Evolutionary conservation across 257 asterid species (phyloP).

Genomic region (Lantana camara): DNA sequence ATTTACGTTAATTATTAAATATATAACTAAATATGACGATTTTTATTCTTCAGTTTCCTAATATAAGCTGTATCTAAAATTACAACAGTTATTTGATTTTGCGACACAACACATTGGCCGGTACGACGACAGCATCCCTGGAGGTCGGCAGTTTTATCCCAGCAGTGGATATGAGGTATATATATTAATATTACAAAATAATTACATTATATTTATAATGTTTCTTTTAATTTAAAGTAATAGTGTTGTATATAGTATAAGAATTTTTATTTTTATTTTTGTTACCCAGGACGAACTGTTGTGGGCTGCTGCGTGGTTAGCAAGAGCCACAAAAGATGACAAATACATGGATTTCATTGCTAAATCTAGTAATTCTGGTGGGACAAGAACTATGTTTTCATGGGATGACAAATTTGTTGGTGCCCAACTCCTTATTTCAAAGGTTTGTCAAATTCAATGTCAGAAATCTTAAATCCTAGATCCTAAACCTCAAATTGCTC

Average conservation of each 20-base stretch:
- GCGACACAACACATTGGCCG: slow-evolving; percentile 40
- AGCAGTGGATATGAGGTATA: slow-evolving; percentile 61
- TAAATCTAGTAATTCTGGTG: slow-evolving; percentile 35
- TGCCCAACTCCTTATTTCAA: slow-evolving; percentile 48
- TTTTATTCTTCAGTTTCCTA: too few species aligned
- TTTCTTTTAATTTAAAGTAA: too few species aligned
- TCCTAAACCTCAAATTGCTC: too few species aligned
- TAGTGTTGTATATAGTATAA: too few species aligned
- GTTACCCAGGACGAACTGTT: slow-evolving; percentile 58
- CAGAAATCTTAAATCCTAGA: too few species aligned
- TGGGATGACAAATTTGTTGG: slow-evolving; percentile 76
- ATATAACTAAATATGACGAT: too few species aligned
- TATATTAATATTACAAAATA: too few species aligned
- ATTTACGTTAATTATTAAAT: too few species aligned
- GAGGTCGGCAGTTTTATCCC: slow-evolving; percentile 40
- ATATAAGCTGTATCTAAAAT: not conserved
- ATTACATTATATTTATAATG: not conserved
- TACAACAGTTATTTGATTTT: slow-evolving; percentile 55
- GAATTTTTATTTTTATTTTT: not conserved
- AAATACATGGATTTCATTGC: slow-evolving; percentile 31
- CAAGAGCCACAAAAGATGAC: slow-evolving; percentile 42
- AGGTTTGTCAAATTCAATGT: slow-evolving; percentile 39
- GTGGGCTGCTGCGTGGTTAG: slow-evolving; percentile 78
- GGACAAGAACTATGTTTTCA: slow-evolving; percentile 48
- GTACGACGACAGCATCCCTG: slow-evolving; percentile 53